Percentiles rank a stretch among this genome's conserved stretches.
phyloP scores from a whole-genome alignment of 2,329 filamentous ascomycete genomes.

The Phaeosphaeria sp. region DNA sequence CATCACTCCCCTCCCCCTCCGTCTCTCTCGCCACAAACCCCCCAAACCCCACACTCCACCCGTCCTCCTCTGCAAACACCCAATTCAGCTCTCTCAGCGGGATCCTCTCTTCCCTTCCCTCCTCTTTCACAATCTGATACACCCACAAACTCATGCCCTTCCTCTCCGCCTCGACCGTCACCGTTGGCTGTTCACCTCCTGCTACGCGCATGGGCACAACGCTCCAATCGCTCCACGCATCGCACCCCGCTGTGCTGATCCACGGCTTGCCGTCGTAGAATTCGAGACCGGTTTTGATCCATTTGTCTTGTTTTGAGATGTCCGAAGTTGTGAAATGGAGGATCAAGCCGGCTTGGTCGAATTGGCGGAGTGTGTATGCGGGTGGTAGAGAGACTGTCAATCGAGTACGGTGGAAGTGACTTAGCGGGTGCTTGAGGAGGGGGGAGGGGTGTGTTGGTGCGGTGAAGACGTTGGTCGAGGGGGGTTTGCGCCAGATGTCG shows the following conservation, averaged over 20 bases:
- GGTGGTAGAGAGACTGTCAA: background rate
- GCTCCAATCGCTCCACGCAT: background rate
- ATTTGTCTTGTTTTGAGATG: background rate
- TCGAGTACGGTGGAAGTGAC: background rate
- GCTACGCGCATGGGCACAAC: background rate
- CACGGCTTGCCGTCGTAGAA: background rate
- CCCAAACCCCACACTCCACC: slow-evolving; percentile 67
- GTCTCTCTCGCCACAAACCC: slow-evolving; percentile 71
- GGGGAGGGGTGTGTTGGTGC: background rate
- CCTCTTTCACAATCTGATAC: slow-evolving; percentile 54
- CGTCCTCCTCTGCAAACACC: slow-evolving; percentile 62
- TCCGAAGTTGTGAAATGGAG: background rate
- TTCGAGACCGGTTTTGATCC: background rate
- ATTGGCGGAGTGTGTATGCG: background rate
- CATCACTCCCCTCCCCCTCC: slow-evolving; percentile 55
- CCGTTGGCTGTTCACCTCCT: background rate
- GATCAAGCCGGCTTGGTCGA: background rate
- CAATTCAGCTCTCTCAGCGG: slow-evolving; percentile 77
- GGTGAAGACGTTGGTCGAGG: background rate
- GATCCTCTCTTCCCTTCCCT: slow-evolving; percentile 62
- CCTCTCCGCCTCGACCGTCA: slow-evolving; percentile 62
- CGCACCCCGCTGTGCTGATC: background rate
- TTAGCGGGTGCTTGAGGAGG: background rate
- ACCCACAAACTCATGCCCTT: slow-evolving; percentile 71
- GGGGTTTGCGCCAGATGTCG: background rate